Evolutionary conservation across 2,329 filamentous ascomycete species (phyloP).

Genomic region (Microdochium paspali): DNA sequence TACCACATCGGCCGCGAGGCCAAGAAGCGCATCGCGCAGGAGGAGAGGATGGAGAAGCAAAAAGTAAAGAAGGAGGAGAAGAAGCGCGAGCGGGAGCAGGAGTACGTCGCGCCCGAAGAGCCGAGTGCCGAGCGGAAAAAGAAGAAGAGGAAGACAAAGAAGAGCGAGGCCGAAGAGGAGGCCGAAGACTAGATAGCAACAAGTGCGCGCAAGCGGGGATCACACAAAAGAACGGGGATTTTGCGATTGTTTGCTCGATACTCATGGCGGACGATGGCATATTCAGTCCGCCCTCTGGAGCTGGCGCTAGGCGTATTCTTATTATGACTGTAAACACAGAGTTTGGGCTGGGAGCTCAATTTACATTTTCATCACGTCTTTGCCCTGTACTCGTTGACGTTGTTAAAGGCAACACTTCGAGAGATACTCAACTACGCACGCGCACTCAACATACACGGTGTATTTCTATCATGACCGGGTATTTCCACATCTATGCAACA

Average conservation of each 20-base stretch:
- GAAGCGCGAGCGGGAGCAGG: constrained; percentile 72
- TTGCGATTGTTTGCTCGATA: too few species aligned
- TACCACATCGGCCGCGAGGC: constrained; percentile 92
- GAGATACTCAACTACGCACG: too few species aligned
- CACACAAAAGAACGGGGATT: too few species aligned
- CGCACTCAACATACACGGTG: too few species aligned
- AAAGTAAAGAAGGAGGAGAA: constrained; percentile 82
- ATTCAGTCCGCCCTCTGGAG: not conserved
- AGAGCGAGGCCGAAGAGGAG: constrained; percentile 22
- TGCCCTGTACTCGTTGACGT: too few species aligned
- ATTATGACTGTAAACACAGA: not conserved
- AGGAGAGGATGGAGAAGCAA: constrained; percentile 77
- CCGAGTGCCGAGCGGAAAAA: constrained; percentile 47
- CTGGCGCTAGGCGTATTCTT: not conserved
- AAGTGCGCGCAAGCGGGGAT: too few species aligned
- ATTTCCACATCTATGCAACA: too few species aligned
- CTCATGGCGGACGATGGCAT: not conserved
- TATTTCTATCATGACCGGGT: too few species aligned
- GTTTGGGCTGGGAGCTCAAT: not conserved
- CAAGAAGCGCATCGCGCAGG: constrained; percentile 73
- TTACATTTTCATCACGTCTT: not conserved
- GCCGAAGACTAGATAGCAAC: constrained; percentile 1
- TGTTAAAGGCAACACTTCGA: too few species aligned
- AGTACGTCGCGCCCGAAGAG: constrained; percentile 83
- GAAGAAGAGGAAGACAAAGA: constrained; percentile 55